Conservation (phyloP, 306 rosid species). For the Carpinus fangiana region DNA sequence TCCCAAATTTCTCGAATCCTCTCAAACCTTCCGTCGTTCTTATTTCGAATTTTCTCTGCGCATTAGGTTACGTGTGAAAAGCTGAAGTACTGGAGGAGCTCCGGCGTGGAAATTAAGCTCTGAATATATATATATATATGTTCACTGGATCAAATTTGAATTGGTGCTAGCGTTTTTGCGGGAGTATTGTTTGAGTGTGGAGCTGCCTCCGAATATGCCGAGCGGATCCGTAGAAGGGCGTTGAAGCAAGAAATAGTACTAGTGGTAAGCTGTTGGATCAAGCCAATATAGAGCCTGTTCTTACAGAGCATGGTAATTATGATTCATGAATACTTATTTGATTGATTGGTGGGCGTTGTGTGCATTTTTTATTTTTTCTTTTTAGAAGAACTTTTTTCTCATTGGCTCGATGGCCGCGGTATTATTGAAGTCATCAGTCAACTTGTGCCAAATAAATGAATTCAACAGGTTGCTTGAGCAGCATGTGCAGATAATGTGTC, state of each 20-base stretch:
- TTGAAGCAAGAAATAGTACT: too few species aligned
- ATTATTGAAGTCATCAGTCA: too few species aligned
- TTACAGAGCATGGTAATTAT: slow-evolving; percentile 78
- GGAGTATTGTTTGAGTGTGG: slow-evolving; percentile 6
- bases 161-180: slow-evolving; percentile 3
- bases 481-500: slow-evolving; percentile 67
- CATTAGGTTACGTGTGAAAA: not conserved
- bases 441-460: slow-evolving; percentile 59
- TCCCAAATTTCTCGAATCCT: not conserved
- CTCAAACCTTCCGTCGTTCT: not conserved
- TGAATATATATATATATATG: not conserved
- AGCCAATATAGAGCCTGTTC: slow-evolving; percentile 91
- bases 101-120: slow-evolving; percentile 4
- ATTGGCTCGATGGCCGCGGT: not conserved
- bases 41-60: not conserved
- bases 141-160: not conserved
- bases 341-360: not conserved
- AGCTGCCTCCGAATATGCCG: slow-evolving; percentile 49
- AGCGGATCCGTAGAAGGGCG: slow-evolving; percentile 71
- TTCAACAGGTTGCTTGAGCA: slow-evolving; percentile 83
- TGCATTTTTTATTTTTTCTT: not conserved
- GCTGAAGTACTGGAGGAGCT: slow-evolving; percentile 8
- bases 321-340: slow-evolving; percentile 16
- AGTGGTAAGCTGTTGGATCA: slow-evolving; percentile 40
- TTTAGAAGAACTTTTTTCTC: not conserved